Conservation (phyloP, 768 basidiomycete genomes). For the Kwoniella heveanensis region DNA sequence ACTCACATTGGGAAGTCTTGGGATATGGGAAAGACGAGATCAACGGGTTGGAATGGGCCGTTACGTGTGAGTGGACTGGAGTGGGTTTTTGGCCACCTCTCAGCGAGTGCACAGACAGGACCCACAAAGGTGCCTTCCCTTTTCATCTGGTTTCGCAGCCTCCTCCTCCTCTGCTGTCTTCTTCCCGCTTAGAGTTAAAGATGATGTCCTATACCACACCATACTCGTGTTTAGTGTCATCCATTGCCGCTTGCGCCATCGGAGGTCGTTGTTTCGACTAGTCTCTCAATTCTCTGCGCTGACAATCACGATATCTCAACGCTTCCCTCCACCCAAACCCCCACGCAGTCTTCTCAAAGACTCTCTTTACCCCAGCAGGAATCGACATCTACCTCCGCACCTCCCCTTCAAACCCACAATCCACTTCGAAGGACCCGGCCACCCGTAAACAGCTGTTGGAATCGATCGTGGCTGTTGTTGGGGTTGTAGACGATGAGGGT, state of each 20-base stretch:
- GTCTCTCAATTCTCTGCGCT: too few species aligned
- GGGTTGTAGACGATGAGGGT: constrained; percentile 16
- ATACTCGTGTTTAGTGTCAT: background rate
- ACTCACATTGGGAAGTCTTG: constrained; percentile 59
- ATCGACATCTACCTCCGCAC: constrained; percentile 58
- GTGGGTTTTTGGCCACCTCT: too few species aligned
- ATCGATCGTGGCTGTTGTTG: constrained; percentile 30
- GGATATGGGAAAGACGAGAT: constrained; percentile 52
- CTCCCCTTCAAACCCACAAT: constrained; percentile 10
- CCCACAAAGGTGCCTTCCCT: too few species aligned
- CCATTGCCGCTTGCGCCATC: too few species aligned
- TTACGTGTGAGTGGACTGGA: constrained; percentile 46
- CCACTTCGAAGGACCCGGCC: constrained; percentile 15
- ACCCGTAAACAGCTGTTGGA: constrained; percentile 22
- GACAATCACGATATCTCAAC: too few species aligned
- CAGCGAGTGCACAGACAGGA: too few species aligned
- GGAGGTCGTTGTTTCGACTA: too few species aligned
- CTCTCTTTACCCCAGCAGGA: constrained; percentile 60
- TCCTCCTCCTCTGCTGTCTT: too few species aligned
- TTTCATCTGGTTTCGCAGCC: too few species aligned
- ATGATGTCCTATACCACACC: background rate
- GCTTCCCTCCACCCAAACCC: too few species aligned
- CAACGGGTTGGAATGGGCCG: constrained; percentile 52
- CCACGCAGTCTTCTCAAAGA: constrained; percentile 57
- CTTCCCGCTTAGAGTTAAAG: background rate